A percentile compares a stretch with the other conserved stretches of the same genome.
phyloP scores from a whole-genome alignment of 805 yeast genomes.

The Metschnikowia lachancei region DNA sequence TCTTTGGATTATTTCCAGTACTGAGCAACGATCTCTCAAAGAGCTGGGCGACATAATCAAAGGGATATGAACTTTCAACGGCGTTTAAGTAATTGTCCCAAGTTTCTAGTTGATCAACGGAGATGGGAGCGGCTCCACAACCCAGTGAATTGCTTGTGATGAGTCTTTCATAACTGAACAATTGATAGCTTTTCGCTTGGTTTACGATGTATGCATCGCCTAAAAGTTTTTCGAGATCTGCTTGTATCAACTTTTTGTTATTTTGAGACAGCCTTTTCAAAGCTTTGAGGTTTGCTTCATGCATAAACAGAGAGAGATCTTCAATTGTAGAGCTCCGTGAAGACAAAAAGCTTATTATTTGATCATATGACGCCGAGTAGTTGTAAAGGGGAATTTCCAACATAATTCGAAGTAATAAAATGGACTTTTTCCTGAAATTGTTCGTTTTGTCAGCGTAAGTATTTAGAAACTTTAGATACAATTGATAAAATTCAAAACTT shows the following conservation, averaged over 20 bases:
- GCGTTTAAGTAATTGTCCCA: conserved; percentile 61
- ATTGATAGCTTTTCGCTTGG: conserved; percentile 50
- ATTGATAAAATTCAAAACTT: conserved; percentile 49
- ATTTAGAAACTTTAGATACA: conserved; percentile 45
- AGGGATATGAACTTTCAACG: conserved; percentile 40
- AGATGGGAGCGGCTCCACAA: conserved; percentile 32
- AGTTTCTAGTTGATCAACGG: conserved; percentile 48
- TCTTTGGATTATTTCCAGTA: conserved; percentile 42
- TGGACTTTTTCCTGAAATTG: conserved; percentile 34
- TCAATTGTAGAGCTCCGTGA: conserved; percentile 12
- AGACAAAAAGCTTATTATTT: conserved; percentile 37
- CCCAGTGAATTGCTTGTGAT: conserved; percentile 30
- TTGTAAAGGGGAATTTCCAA: conserved; percentile 58
- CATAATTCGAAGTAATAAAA: conserved; percentile 44
- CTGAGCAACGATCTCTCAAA: conserved; percentile 51
- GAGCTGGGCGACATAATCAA: conserved; percentile 24
- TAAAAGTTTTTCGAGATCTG: conserved; percentile 45
- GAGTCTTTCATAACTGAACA: conserved; percentile 48
- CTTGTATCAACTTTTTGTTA: conserved; percentile 28
- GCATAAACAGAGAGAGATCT: conserved; percentile 20
- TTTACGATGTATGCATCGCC: conserved; percentile 55
- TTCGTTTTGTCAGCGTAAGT: conserved; percentile 24
- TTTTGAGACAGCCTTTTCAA: conserved; percentile 15
- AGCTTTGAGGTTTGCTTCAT: conserved; percentile 17
- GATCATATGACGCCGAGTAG: conserved; percentile 33